Conservation (phyloP, 805 yeast species). For the Sungouiella thailandica region DNA sequence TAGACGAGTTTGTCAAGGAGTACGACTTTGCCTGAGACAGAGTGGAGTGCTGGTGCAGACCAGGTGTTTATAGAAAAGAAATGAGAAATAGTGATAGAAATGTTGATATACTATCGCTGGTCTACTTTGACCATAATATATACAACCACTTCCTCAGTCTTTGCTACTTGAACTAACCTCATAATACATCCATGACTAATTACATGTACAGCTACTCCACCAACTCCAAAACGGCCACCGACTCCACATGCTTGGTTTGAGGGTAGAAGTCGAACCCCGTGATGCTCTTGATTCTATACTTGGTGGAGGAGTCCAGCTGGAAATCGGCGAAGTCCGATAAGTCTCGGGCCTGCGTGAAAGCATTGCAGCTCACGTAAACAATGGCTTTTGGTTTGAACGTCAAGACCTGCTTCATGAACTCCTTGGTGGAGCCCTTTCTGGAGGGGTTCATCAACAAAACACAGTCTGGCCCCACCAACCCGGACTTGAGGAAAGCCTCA, state of each 20-base stretch:
- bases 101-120: no score
- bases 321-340: conserved; percentile 24
- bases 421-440: conserved; percentile 34
- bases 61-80: not conserved
- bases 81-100: no score
- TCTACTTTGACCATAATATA: no score
- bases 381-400: conserved; percentile 34
- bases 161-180: no score
- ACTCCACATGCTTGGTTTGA: conserved; percentile 55
- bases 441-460: conserved; percentile 43
- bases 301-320: conserved; percentile 10
- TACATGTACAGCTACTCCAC: not conserved
- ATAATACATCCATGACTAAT: conserved; percentile 1
- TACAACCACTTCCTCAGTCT: no score
- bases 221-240: conserved; percentile 43
- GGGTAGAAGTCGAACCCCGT: conserved; percentile 47
- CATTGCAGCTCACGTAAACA: conserved; percentile 42
- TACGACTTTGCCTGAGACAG: not conserved
- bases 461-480: conserved; percentile 27
- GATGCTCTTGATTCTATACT: conserved; percentile 18
- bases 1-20: conserved; percentile 36
- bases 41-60: not conserved
- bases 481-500: conserved; percentile 18
- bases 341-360: conserved; percentile 43
- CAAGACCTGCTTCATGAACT: conserved; percentile 32